phyloP scores from a whole-genome alignment of 2,329 filamentous ascomycete genomes.

The Bipolaris bicolor region DNA sequence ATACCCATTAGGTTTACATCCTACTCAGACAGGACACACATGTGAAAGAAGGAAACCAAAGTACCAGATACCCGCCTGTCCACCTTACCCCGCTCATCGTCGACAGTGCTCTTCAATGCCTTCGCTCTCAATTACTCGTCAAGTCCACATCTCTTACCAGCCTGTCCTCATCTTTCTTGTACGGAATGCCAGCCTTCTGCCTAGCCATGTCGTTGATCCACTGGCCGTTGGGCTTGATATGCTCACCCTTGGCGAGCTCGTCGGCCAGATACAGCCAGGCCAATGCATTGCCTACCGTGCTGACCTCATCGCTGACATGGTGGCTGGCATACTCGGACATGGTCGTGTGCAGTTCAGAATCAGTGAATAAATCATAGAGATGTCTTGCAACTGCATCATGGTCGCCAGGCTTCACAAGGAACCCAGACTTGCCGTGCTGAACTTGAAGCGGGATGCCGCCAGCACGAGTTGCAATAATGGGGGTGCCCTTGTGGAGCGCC shows the following conservation, averaged over 20 bases:
- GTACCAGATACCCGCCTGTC: too few species aligned
- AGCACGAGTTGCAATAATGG: constrained; percentile 74
- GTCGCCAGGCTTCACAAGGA: constrained; percentile 74
- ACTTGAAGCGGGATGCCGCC: constrained; percentile 85
- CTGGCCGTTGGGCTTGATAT: constrained; percentile 63
- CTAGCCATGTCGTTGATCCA: constrained; percentile 80
- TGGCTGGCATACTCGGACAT: constrained; percentile 69
- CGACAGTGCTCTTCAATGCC: not conserved
- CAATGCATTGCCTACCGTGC: constrained; percentile 79
- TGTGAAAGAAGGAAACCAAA: too few species aligned
- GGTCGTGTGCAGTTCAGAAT: constrained; percentile 67
- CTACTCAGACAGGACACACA: not conserved
- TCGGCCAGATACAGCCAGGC: constrained; percentile 79
- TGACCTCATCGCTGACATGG: constrained; percentile 80
- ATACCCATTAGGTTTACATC: not conserved
- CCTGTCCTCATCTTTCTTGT: constrained; percentile 64
- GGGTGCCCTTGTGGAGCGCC: constrained; percentile 78
- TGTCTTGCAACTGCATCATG: constrained; percentile 71
- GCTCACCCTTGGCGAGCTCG: constrained; percentile 65
- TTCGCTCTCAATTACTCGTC: constrained; percentile 5
- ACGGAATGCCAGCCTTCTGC: constrained; percentile 66
- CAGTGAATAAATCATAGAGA: constrained; percentile 69
- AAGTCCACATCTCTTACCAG: constrained; percentile 54
- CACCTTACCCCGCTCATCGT: not conserved
- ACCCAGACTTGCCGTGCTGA: constrained; percentile 73